Evolutionary conservation across 805 yeast genomes (phyloP), one percentile per base, ranked within the genome.

Genomic region (Yamadazyma paraphyllophila): DNA sequence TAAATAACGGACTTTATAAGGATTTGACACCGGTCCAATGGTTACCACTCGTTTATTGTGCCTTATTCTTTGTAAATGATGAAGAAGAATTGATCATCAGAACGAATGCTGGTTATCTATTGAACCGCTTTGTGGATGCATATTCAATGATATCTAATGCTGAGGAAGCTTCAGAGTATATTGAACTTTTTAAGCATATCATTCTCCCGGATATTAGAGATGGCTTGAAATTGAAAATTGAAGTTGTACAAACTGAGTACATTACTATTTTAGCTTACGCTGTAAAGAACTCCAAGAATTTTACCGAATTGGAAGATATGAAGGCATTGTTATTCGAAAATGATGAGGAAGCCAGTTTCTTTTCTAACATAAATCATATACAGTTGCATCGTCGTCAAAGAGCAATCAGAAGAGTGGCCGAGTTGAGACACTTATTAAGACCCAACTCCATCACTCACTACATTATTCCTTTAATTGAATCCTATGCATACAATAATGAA

Each of bases 371-470:
- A 39, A 77, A 76, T 48, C 97, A 92, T 62, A 82, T 92, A 31
- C 99, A 92, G 67, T 56, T 85, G 8, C 89, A 85, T 58, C 80
- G 96, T 66, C 84, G 97, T 55, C 90, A 86, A 62, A 77, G 90
- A 56, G 96, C 98, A 0, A 74, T 92, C 16, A 77, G 81, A 56
- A 76, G 86, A 47, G 65, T 91, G 25, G 74, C 76, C 9, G 81
- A 73, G 4, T 56, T 74, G 36, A 76, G 80, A 5, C 47, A 61
- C 15, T 52, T 69, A 6, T 62, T 91, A 6, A 63, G 78, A 0
- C 78, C 78, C 20, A 66, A 69, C 31, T 83, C 81, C 53, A 79
- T 92, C 44, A 76, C 96, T 0, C 94, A 88, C 57, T 90, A 85
- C 60, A 57, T 94, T 36, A 66, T 94, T 45, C 98, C 99, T 4